phyloP scores from a whole-genome alignment of 148 eudicot species.

The Diospyros kaki region DNA sequence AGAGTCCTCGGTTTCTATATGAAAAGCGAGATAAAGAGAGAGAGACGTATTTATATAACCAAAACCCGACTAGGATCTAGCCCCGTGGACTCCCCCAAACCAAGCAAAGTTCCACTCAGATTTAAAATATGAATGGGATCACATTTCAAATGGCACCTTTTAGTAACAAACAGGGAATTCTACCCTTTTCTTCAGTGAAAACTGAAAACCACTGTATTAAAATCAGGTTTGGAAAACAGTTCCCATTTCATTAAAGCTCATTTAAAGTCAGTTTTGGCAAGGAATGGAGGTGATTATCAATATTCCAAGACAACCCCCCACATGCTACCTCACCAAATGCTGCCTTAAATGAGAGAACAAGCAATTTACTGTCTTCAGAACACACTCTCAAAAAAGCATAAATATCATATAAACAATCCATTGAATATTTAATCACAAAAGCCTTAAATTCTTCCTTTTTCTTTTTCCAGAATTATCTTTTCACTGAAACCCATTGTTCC shows the following conservation, averaged over 20 bases:
- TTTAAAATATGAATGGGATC: background rate
- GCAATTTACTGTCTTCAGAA: too few species aligned
- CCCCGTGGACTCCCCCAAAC: conserved; percentile 15
- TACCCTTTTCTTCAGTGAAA: background rate
- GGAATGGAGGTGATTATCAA: background rate
- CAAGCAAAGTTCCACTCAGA: conserved; percentile 20
- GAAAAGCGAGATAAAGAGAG: background rate
- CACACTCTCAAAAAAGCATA: too few species aligned
- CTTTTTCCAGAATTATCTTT: too few species aligned
- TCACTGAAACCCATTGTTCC: too few species aligned
- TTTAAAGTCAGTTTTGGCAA: background rate
- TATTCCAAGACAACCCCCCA: background rate
- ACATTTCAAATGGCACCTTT: conserved; percentile 8
- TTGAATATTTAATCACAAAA: too few species aligned
- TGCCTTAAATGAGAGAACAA: background rate
- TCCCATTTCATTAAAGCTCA: conserved; percentile 3
- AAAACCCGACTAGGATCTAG: conserved; percentile 3
- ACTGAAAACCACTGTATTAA: background rate
- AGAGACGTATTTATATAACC: conserved; percentile 3
- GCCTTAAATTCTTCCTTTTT: too few species aligned
- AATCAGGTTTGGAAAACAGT: background rate
- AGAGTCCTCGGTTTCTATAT: background rate
- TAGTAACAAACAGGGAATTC: background rate
- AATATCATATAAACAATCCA: too few species aligned
- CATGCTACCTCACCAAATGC: background rate